These are phyloP conservation scores for Pelargonium cotyledonis DNA, from an alignment of 441 rosid species.

Conservation along the genomic window DNA sequence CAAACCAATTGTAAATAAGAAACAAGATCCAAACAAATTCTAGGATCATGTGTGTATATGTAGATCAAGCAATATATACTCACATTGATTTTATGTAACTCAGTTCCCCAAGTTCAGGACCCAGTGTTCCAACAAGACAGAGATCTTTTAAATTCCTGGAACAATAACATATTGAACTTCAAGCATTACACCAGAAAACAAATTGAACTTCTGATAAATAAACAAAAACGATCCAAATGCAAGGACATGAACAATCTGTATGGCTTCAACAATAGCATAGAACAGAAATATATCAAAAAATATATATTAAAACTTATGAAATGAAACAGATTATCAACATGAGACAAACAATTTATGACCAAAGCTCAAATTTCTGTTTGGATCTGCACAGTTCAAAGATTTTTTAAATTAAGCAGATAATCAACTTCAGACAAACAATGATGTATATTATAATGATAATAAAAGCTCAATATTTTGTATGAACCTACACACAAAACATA, in stretches of 20 bases:
- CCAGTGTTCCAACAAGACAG: conserved; percentile 58
- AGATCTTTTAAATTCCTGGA: conserved; percentile 67
- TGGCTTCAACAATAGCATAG: neutral
- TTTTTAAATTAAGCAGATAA: too few relatives aligned
- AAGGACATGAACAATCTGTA: neutral
- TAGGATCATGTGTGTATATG: neutral
- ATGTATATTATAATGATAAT: neutral
- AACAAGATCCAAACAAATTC: neutral
- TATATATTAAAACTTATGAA: too few relatives aligned
- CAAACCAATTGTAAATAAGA: neutral
- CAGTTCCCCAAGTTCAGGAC: conserved; percentile 62
- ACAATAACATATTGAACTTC: conserved; percentile 14
- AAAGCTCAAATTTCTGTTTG: too few relatives aligned
- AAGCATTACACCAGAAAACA: conserved; percentile 4
- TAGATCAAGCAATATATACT: conserved; percentile 19
- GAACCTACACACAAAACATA: too few relatives aligned
- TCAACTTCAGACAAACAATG: neutral
- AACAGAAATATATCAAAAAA: neutral
- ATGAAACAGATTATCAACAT: too few relatives aligned
- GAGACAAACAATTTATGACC: too few relatives aligned
- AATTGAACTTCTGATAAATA: neutral
- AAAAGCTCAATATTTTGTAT: too few relatives aligned
- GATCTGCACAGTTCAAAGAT: too few relatives aligned
- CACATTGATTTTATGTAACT: conserved; percentile 65
- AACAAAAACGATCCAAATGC: neutral